Evolutionary conservation across 225 moss, liverwort and hornwort species (phyloP).

Genomic region (Pseudisothecium myosuroides): DNA sequence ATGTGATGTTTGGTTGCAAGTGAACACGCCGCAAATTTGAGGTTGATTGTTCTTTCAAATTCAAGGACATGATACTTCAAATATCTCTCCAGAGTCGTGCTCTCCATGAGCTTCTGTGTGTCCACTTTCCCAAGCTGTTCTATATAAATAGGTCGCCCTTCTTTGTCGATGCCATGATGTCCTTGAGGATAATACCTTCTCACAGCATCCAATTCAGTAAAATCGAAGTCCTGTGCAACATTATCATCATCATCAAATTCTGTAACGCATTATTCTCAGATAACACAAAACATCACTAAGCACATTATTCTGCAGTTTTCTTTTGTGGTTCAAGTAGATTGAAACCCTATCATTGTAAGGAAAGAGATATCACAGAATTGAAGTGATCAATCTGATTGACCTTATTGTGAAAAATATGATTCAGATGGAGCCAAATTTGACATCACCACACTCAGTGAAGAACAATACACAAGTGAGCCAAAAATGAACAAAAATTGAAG

Average conservation of each 20-base stretch:
- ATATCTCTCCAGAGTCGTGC: conserved; percentile 76
- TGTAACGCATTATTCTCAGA: neutral
- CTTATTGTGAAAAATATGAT: neutral
- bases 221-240: conserved; percentile 57
- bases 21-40: conserved; percentile 89
- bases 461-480: neutral
- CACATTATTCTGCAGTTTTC: neutral
- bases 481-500: neutral
- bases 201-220: conserved; percentile 53
- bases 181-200: conserved; percentile 80
- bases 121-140: conserved; percentile 87
- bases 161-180: conserved; percentile 82
- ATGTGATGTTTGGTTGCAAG: conserved; percentile 63
- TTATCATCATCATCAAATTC: neutral
- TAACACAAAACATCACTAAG: neutral
- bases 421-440: neutral
- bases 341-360: neutral
- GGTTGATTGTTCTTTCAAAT: conserved; percentile 81
- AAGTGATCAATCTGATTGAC: neutral
- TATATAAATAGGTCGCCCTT: conserved; percentile 89
- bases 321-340: neutral
- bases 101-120: conserved; percentile 64
- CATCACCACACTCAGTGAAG: neutral
- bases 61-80: conserved; percentile 86
- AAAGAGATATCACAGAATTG: neutral